These are phyloP conservation scores for Marasmius tenuissimus DNA, from an alignment of 1,284 basidiomycete species.

Conservation along the genomic window DNA sequence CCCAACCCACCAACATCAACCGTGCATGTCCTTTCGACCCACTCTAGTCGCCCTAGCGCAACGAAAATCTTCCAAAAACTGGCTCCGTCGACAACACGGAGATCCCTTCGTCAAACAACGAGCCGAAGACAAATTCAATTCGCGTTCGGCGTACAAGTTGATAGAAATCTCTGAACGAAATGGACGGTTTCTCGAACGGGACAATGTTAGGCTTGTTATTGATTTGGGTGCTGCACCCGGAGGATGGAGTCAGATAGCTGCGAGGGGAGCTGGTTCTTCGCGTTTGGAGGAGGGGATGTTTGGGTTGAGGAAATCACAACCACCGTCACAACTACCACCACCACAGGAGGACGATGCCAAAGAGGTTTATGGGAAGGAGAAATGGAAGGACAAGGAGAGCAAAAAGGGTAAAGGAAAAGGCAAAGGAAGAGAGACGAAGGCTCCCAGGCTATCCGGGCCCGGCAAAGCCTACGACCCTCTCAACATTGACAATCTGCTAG, in stretches of 20 bases:
- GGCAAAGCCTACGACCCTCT: conserved; percentile 35
- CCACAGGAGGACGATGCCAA: conserved; percentile 4
- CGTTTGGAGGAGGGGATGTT: too few relatives aligned
- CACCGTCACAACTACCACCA: too few relatives aligned
- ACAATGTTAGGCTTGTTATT: conserved; percentile 61
- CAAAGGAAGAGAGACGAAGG: too few relatives aligned
- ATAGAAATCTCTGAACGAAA: conserved; percentile 64
- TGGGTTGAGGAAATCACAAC: too few relatives aligned
- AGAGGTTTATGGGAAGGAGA: conserved; percentile 2
- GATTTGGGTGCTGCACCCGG: conserved; percentile 89
- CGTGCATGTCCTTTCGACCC: conserved; percentile 2
- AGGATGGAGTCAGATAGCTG: conserved; percentile 86
- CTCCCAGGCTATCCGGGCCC: not conserved
- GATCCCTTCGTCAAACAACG: conserved; percentile 74
- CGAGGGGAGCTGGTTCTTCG: conserved; percentile 46
- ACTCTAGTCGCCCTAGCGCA: not conserved
- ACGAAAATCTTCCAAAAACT: conserved; percentile 41
- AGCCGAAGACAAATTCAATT: conserved; percentile 55
- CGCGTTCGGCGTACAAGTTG: conserved; percentile 86
- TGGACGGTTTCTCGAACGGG: conserved; percentile 49
- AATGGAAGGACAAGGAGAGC: conserved; percentile 3
- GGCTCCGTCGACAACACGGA: conserved; percentile 61
- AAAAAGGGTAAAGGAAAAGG: not conserved
- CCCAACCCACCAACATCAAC: too few relatives aligned
- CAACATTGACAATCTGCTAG: conserved; percentile 34